A percentile compares a stretch with the other conserved stretches of the same genome.
phyloP scores from a whole-genome alignment of 805 yeast species.

The Suhomyces xylopsoci region DNA sequence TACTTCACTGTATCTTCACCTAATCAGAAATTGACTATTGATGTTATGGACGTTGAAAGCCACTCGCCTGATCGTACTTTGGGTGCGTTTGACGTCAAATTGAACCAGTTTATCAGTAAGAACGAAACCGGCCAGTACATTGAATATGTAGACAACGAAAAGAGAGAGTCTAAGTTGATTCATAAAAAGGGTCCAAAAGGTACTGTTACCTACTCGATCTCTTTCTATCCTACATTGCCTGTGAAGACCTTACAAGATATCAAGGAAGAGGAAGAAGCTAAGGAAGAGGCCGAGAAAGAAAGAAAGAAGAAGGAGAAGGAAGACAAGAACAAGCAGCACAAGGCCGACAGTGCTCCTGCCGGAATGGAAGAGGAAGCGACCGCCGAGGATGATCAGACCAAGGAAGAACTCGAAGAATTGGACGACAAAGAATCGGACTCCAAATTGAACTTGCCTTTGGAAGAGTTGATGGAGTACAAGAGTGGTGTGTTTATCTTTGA shows the following conservation, averaged over 20 bases:
- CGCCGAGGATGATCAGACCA: conserved; percentile 15
- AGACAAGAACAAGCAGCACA: conserved; percentile 33
- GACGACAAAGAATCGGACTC: conserved; percentile 19
- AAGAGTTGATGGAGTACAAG: conserved; percentile 53
- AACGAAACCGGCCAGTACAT: conserved; percentile 61
- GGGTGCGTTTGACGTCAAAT: conserved; percentile 73
- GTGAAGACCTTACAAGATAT: conserved; percentile 76
- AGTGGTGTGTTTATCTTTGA: conserved; percentile 78
- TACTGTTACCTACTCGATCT: conserved; percentile 61
- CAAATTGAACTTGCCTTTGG: conserved; percentile 51
- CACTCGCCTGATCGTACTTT: conserved; percentile 79
- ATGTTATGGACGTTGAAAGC: conserved; percentile 88
- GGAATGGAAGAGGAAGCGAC: conserved; percentile 20
- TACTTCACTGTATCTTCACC: conserved; percentile 82
- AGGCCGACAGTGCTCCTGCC: conserved; percentile 15
- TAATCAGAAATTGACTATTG: conserved; percentile 77
- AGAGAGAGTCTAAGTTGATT: conserved; percentile 60
- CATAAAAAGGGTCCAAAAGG: conserved; percentile 86
- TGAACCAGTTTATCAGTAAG: conserved; percentile 64
- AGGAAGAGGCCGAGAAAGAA: conserved; percentile 20
- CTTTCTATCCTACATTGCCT: conserved; percentile 82
- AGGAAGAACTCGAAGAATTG: conserved; percentile 31
- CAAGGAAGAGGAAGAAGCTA: conserved; percentile 46
- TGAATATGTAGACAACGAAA: conserved; percentile 54
- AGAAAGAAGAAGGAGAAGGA: conserved; percentile 21